Evolutionary conservation across 805 yeast species (phyloP), one percentile per base, ranked within the genome.

Genomic region (Ogataea angusta): DNA sequence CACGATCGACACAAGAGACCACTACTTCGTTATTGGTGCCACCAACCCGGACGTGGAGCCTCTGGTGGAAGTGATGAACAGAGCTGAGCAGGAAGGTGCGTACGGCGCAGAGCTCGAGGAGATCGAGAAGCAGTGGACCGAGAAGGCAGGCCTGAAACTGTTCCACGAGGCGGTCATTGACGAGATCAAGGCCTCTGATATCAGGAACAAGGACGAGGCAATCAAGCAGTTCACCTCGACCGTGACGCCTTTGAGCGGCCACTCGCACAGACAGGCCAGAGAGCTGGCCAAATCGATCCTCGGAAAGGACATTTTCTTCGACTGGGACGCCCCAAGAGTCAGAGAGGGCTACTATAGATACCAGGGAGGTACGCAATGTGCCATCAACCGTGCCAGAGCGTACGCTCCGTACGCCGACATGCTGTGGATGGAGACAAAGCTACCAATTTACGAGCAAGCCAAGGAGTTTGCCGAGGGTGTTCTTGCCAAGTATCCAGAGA

Each of bases 361-460:
- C 80, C 73, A 72, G 59, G 98, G 98, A 58, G 98, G 98, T 57
- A 87, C 96, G 46, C 90, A 87, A 72, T 89, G 96, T 75, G 96
- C 98, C 36, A 85, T 91, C 38, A 91, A 88, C 82, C 82, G 98
- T 65, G 97, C 95, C 48, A 80, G 95, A 60, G 95, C 96, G 22
- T 91, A 74, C 64, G 90, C 96, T 40, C 96, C 96, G 48, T 91
- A 83, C 66, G 89, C 95, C 31, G 98, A 90, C 67, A 74, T 91
- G 71, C 82, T 90, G 55, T 91, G 98, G 98, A 90, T 91, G 97
- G 98, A 91, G 74, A 83, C 95, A 45, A 90, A 90, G 66, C 77
- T 86, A 54, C 98, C 98, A 53, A 96, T 89, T 67, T 90, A 77
- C 69, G 76, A 73, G 46, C 98, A 91, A 72, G 98, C 97, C 50